phyloP scores from a whole-genome alignment of 73 alveolate genomes.

The Paramecium primaurelia region DNA sequence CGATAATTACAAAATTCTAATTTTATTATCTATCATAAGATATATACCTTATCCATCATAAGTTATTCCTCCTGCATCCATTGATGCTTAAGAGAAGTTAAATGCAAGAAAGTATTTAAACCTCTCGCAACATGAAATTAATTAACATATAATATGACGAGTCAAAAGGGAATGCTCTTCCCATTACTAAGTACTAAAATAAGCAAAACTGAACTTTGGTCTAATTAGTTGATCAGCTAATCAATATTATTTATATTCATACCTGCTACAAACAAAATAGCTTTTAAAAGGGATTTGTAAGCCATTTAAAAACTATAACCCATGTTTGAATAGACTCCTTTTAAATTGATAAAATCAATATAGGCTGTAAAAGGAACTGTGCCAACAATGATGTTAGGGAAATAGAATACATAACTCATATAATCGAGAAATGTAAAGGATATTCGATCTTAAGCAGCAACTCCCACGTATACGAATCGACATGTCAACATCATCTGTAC shows the following conservation, averaged over 20 bases:
- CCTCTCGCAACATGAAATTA: slow-evolving; percentile 2
- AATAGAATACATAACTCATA: slow-evolving; percentile 29
- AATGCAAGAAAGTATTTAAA: slow-evolving; percentile 54
- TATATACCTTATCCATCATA: slow-evolving; percentile 13
- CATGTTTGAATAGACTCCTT: background rate
- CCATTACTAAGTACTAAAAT: background rate
- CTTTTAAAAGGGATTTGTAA: background rate
- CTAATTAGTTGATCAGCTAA: background rate
- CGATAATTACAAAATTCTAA: background rate
- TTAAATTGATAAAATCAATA: background rate
- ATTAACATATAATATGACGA: background rate
- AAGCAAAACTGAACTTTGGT: slow-evolving; percentile 4
- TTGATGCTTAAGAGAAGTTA: slow-evolving; percentile 54
- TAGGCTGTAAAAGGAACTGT: slow-evolving; percentile 20
- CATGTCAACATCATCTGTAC: slow-evolving; percentile 48
- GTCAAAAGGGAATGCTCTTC: background rate
- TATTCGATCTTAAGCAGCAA: background rate
- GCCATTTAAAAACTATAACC: background rate
- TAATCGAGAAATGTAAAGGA: background rate
- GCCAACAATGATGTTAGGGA: slow-evolving; percentile 39
- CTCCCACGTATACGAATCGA: slow-evolving; percentile 17
- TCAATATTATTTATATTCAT: background rate
- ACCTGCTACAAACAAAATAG: background rate
- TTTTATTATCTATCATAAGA: background rate
- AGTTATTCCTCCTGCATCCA: slow-evolving; percentile 56